Percentiles rank a stretch among this genome's conserved stretches.
phyloP scores from a whole-genome alignment of 169 alveolate genomes.

The Perkinsus olseni region DNA sequence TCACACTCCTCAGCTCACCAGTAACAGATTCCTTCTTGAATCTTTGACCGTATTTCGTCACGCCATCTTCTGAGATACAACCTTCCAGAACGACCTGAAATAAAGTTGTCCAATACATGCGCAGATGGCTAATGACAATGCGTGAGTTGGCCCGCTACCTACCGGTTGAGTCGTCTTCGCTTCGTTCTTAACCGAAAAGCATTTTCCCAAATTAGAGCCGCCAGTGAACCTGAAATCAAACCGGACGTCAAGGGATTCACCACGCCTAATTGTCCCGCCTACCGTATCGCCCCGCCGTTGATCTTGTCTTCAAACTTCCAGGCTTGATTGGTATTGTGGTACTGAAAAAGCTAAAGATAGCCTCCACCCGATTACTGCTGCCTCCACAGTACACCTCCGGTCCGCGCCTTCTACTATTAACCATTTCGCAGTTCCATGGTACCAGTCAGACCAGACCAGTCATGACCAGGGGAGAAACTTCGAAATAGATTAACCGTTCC shows the following conservation, averaged over 20 bases:
- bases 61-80: not conserved
- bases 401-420: too few relatives aligned
- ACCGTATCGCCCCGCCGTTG: not conserved
- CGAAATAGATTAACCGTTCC: too few relatives aligned
- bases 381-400: too few relatives aligned
- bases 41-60: not conserved
- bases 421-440: too few relatives aligned
- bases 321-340: not conserved
- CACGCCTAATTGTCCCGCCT: too few relatives aligned
- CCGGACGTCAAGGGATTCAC: too few relatives aligned
- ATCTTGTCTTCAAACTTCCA: not conserved
- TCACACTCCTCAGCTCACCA: not conserved
- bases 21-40: not conserved
- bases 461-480: too few relatives aligned
- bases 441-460: too few relatives aligned
- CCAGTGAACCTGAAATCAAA: not conserved
- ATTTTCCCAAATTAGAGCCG: not conserved
- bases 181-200: not conserved
- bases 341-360: not conserved
- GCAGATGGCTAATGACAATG: too few relatives aligned
- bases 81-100: not conserved
- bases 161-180: not conserved
- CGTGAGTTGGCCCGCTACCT: too few relatives aligned
- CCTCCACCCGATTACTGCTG: too few relatives aligned
- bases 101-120: not conserved